phyloP scores from a whole-genome alignment of 2,329 filamentous ascomycete genomes.

The Triangularia verruculosa region DNA sequence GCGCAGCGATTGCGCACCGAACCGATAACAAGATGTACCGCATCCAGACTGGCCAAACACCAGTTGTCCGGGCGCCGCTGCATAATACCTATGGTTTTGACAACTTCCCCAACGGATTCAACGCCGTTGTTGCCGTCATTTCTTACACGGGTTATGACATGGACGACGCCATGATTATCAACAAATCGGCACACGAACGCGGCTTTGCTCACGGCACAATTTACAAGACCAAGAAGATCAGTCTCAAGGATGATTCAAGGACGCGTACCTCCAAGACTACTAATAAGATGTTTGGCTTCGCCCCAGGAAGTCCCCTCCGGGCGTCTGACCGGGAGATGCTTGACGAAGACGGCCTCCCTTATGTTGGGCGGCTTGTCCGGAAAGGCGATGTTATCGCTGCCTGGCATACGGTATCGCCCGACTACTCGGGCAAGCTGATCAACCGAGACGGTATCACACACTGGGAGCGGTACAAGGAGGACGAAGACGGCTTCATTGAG shows the following conservation, averaged over 20 bases:
- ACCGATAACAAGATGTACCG: slow-evolving; percentile 98
- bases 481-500: slow-evolving; percentile 83
- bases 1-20: slow-evolving; percentile 76
- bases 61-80: slow-evolving; percentile 84
- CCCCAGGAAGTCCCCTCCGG: slow-evolving; percentile 70
- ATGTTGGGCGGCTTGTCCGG: slow-evolving; percentile 71
- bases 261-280: slow-evolving; percentile 65
- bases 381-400: slow-evolving; percentile 85
- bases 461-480: slow-evolving; percentile 92
- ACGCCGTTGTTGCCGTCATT: slow-evolving; percentile 94
- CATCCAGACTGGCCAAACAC: slow-evolving; percentile 92
- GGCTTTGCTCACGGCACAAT: slow-evolving; percentile 95
- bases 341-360: slow-evolving; percentile 83
- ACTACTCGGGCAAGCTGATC: slow-evolving; percentile 72
- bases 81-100: slow-evolving; percentile 97
- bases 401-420: slow-evolving; percentile 81
- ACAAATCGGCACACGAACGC: slow-evolving; percentile 93
- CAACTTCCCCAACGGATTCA: slow-evolving; percentile 96
- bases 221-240: slow-evolving; percentile 94
- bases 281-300: slow-evolving; percentile 86
- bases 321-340: slow-evolving; percentile 68
- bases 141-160: slow-evolving; percentile 99
- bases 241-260: slow-evolving; percentile 75
- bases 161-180: slow-evolving; percentile 99
- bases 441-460: slow-evolving; percentile 85